Conservation (phyloP, 2,329 filamentous ascomycete species). For the Alternaria viburni region DNA sequence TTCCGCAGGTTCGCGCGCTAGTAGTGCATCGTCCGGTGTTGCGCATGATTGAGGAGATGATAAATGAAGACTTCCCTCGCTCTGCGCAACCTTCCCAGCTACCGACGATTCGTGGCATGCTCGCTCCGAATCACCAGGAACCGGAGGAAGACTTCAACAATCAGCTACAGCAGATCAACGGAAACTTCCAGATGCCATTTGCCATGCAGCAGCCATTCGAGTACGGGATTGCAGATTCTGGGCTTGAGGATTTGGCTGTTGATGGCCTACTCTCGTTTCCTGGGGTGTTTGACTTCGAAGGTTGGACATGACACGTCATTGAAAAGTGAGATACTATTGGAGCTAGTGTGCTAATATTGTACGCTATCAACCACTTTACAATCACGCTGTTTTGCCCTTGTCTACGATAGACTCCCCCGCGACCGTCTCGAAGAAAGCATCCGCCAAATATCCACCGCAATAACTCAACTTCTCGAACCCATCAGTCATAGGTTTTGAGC, state of each 20-base stretch:
- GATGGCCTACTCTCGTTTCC: conserved; percentile 20
- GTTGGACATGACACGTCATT: neutral
- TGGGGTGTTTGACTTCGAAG: conserved; percentile 17
- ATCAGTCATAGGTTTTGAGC: conserved; percentile 37
- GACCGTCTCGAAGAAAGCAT: conserved; percentile 48
- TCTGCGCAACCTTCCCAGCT: neutral
- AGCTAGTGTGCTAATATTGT: neutral
- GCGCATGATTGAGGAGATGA: conserved; percentile 30
- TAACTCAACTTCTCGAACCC: conserved; percentile 48
- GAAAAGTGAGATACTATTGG: no score
- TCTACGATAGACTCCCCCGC: conserved; percentile 34
- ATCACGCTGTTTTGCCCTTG: conserved; percentile 3
- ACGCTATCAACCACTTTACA: neutral
- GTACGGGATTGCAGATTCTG: neutral
- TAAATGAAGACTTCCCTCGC: conserved; percentile 22
- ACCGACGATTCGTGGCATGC: conserved; percentile 11
- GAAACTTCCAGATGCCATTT: conserved; percentile 19
- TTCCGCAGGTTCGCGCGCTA: conserved; percentile 16
- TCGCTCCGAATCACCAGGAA: neutral
- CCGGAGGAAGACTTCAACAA: neutral
- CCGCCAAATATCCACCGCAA: conserved; percentile 46
- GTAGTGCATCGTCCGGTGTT: conserved; percentile 25
- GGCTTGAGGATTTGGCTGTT: conserved; percentile 5
- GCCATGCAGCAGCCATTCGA: conserved; percentile 14
- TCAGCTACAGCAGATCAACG: neutral